A percentile compares a stretch with the other conserved stretches of the same genome.
These are phyloP conservation scores for Evansstolkia leycettana DNA, from an alignment of 495 filamentous ascomycete genomes.

Conservation along the genomic window DNA sequence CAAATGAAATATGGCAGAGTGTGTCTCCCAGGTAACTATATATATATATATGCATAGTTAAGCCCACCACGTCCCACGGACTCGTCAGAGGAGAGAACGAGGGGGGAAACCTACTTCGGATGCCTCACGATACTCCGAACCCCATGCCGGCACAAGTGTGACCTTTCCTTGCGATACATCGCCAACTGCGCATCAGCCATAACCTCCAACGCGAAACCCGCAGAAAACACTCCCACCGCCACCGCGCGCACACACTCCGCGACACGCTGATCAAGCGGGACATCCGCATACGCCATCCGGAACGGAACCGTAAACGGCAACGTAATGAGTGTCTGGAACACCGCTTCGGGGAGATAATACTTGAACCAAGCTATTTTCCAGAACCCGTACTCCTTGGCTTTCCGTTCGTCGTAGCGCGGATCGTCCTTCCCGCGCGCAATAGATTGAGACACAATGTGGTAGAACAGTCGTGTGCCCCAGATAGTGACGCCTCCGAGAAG, in stretches of 20 bases:
- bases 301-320: constrained; percentile 44
- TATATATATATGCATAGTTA: too few species aligned
- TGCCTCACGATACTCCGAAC: constrained; percentile 50
- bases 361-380: constrained; percentile 40
- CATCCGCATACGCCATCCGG: constrained; percentile 5
- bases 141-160: constrained; percentile 30
- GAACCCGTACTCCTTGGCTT: constrained; percentile 31
- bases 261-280: not conserved
- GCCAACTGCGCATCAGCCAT: constrained; percentile 42
- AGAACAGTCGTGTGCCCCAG: constrained; percentile 43
- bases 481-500: constrained; percentile 39
- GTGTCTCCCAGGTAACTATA: constrained; percentile 46
- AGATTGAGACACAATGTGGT: constrained; percentile 32
- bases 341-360: constrained; percentile 39
- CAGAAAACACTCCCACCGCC: constrained; percentile 40
- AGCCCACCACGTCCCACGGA: too few species aligned
- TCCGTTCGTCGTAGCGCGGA: constrained; percentile 26
- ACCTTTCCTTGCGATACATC: constrained; percentile 19
- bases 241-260: constrained; percentile 21
- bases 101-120: constrained; percentile 38
- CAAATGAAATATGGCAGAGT: constrained; percentile 33
- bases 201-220: constrained; percentile 40
- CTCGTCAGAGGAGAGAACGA: not conserved
- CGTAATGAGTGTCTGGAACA: constrained; percentile 38
- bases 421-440: constrained; percentile 38